Base-by-base conservation (phyloP, 768 basidiomycete species). In the Panaeolus papilionaceus region DNA sequence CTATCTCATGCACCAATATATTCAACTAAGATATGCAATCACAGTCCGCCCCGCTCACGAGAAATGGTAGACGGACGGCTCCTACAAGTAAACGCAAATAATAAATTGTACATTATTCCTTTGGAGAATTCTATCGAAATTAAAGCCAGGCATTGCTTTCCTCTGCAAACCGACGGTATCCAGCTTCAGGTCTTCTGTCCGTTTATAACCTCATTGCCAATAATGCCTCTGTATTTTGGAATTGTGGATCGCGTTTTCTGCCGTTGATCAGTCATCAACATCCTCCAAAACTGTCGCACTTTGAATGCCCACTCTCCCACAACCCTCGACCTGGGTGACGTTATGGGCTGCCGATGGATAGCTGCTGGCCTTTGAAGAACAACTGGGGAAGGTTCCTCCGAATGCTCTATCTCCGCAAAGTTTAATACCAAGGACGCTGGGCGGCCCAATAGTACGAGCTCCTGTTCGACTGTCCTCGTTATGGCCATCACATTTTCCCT, bases 11-110 rank as follows among this genome's bases (percentile, higher is more conserved):
- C 8, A 8, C 23, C 23, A 18, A 44, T 42, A 16, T 42, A 26
- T 64, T 49, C 6, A 23, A 23, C 23, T 20, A 1, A 49, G 12
- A 20, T 14, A 38, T 66, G 14, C n/a, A 33, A 47, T 49, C 49
- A 4, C 65, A 82, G 83, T 85, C 12, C 82, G 83, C 18, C 84
- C 84, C 28, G 81, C 83, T n/a, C 81, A 81, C 58, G 83, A 84
- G 74, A 84, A 82, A 67, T 84, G 83, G 83, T 84, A 71, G 71
- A 7, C 0, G 2, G 3, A 20, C 8, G 23, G 8, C 6, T 2
- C 6, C 3, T 23, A n/a, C 18, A 47, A 20, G 18, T 12, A 49
- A 26, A 2, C 3, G 20, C 3, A 49, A 49, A 20, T 20, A 49
- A 49, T 4, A 6, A 23, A 49, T 49, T 49, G 47, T 49, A 49